A percentile compares a stretch with the other conserved stretches of the same genome.
phyloP scores from a whole-genome alignment of 768 basidiomycete genomes.

The Russula virescens region DNA sequence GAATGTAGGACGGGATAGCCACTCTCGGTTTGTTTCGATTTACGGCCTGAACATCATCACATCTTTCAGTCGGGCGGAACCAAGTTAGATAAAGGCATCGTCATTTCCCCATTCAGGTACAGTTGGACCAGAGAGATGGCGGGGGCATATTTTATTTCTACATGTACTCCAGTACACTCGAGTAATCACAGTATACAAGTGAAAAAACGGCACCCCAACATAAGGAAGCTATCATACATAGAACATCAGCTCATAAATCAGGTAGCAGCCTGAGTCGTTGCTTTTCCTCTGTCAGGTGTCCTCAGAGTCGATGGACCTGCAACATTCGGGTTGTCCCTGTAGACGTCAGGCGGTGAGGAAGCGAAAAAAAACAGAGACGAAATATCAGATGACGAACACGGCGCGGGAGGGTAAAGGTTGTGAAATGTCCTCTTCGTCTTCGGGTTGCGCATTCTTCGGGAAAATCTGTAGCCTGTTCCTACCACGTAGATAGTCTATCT shows the following conservation, averaged over 20 bases:
- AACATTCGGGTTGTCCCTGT: not conserved
- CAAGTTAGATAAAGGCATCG: not conserved
- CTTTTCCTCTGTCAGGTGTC: slow-evolving; percentile 2
- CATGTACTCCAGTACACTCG: too few relatives aligned
- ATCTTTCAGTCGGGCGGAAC: slow-evolving; percentile 3
- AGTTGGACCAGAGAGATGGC: too few relatives aligned
- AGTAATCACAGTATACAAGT: too few relatives aligned
- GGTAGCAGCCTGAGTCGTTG: not conserved
- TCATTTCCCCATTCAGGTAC: too few relatives aligned
- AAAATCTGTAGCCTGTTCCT: slow-evolving; percentile 18
- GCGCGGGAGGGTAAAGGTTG: slow-evolving; percentile 5
- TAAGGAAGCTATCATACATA: not conserved
- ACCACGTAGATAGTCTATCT: slow-evolving; percentile 15
- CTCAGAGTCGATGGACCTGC: slow-evolving; percentile 9
- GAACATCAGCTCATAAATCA: not conserved
- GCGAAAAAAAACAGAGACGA: not conserved
- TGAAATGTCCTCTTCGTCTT: slow-evolving; percentile 5
- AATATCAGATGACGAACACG: slow-evolving; percentile 5
- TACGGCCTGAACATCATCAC: too few relatives aligned
- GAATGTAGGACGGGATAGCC: not conserved
- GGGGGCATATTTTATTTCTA: not conserved
- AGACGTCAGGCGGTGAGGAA: not conserved
- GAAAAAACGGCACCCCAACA: not conserved
- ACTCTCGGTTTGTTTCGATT: too few relatives aligned
- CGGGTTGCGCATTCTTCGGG: not conserved